phyloP scores from a whole-genome alignment of 2,329 filamentous ascomycete genomes.

The Trichophyton equinum region DNA sequence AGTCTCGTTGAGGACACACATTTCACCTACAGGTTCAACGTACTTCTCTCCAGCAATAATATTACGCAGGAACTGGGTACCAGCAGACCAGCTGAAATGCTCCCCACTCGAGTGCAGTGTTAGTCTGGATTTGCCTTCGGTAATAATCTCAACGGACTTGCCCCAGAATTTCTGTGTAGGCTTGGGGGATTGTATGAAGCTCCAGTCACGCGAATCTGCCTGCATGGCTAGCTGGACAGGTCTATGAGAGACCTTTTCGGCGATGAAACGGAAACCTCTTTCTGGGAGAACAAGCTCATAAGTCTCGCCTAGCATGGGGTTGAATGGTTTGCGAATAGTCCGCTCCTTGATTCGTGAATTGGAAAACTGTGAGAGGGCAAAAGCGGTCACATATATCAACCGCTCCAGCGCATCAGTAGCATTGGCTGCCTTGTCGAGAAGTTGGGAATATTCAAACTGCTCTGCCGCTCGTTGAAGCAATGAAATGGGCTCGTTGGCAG shows the following conservation, averaged over 20 bases:
- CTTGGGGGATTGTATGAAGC: slow-evolving; percentile 71
- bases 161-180: slow-evolving; percentile 98
- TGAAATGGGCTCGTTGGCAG: slow-evolving; percentile 84
- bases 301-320: slow-evolving; percentile 90
- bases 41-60: slow-evolving; percentile 98
- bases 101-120: slow-evolving; percentile 65
- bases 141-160: slow-evolving; percentile 87
- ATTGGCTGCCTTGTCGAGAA: slow-evolving; percentile 62
- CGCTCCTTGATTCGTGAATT: slow-evolving; percentile 75
- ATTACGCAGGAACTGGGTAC: slow-evolving; percentile 85
- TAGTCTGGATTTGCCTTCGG: slow-evolving; percentile 73
- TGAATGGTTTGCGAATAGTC: slow-evolving; percentile 90
- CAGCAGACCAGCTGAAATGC: slow-evolving; percentile 74
- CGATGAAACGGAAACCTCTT: slow-evolving; percentile 76
- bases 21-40: slow-evolving; percentile 81
- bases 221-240: slow-evolving; percentile 89
- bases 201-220: slow-evolving; percentile 76
- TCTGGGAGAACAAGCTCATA: slow-evolving; percentile 85
- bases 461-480: slow-evolving; percentile 80
- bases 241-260: slow-evolving; percentile 88
- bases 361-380: slow-evolving; percentile 79
- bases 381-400: slow-evolving; percentile 73
- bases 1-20: slow-evolving; percentile 74
- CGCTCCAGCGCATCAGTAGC: slow-evolving; percentile 51
- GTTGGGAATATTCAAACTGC: slow-evolving; percentile 75